phyloP scores from a whole-genome alignment of 75 land plant species.

The Picea glauca region DNA sequence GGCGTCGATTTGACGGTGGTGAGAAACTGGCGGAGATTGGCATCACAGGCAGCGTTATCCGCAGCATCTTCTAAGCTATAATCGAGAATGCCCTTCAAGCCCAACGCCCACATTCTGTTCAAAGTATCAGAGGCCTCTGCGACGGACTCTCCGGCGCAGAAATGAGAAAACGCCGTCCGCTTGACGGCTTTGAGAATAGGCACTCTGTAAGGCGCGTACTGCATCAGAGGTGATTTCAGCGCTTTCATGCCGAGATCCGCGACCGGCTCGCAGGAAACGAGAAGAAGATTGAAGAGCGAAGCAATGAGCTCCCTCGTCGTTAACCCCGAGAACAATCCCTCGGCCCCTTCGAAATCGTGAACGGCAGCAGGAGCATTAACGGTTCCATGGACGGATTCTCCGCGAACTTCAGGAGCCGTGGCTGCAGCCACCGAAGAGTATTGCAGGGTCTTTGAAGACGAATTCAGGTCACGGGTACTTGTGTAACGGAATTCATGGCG shows the following conservation, averaged over 20 bases:
- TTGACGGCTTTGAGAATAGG: constrained; percentile 28
- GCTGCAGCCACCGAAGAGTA: too few species aligned
- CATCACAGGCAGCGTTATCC: constrained; percentile 63
- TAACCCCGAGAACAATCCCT: constrained; percentile 40
- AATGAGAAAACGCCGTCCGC: constrained; percentile 68
- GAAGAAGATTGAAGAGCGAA: constrained; percentile 36
- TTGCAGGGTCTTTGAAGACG: too few species aligned
- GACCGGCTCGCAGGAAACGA: constrained; percentile 56
- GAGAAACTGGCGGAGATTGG: constrained; percentile 53
- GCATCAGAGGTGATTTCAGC: constrained; percentile 52
- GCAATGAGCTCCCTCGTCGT: constrained; percentile 41
- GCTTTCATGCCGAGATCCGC: constrained; percentile 65
- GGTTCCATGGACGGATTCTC: too few species aligned
- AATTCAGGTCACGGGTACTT: too few species aligned
- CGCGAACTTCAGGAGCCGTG: too few species aligned
- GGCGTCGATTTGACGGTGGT: constrained; percentile 42
- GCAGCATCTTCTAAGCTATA: constrained; percentile 74
- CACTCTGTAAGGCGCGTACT: constrained; percentile 17
- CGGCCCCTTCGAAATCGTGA: constrained; percentile 16
- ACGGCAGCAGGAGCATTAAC: too few species aligned
- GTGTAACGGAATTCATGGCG: too few species aligned
- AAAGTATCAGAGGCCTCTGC: constrained; percentile 49
- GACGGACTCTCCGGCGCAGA: constrained; percentile 71
- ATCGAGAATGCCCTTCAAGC: constrained; percentile 64
- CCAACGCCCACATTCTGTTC: constrained; percentile 46